These are phyloP conservation scores for Omphalotus olearius DNA, from an alignment of 1,284 basidiomycete genomes.

Conservation along the genomic window DNA sequence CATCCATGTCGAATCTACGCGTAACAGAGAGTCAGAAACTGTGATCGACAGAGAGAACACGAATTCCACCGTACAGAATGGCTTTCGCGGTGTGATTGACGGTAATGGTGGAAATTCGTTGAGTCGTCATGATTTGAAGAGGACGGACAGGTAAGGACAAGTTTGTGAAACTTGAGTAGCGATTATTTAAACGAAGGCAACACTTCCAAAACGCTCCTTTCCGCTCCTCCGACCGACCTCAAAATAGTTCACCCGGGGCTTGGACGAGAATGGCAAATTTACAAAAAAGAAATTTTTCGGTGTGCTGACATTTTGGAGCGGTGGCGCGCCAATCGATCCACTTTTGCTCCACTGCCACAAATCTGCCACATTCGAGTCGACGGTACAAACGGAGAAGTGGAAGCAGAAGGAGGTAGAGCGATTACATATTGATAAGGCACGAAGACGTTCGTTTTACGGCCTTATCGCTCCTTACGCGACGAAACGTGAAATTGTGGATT, in stretches of 20 bases:
- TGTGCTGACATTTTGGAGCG: neutral
- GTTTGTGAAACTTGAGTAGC: neutral
- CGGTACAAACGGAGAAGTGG: neutral
- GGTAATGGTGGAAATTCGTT: conserved; percentile 4
- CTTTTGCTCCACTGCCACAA: neutral
- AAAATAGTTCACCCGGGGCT: neutral
- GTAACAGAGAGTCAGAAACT: neutral
- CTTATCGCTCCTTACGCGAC: neutral
- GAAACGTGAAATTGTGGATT: too few species aligned
- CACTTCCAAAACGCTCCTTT: neutral
- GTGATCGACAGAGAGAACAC: neutral
- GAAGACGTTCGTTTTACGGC: neutral
- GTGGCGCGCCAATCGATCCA: neutral
- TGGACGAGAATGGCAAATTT: conserved; percentile 1
- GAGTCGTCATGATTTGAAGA: conserved; percentile 1
- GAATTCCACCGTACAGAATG: conserved; percentile 12
- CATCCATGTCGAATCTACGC: conserved; percentile 16
- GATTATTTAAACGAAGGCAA: conserved; percentile 3
- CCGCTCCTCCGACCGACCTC: neutral
- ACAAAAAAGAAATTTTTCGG: neutral
- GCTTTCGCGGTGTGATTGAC: conserved; percentile 12
- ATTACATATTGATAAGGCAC: conserved; percentile 5
- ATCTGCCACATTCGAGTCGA: neutral
- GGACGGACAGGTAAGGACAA: neutral
- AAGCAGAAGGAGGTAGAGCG: neutral